Conservation (phyloP, 2,329 filamentous ascomycete genomes). For the Aspergillus fumigatus region DNA sequence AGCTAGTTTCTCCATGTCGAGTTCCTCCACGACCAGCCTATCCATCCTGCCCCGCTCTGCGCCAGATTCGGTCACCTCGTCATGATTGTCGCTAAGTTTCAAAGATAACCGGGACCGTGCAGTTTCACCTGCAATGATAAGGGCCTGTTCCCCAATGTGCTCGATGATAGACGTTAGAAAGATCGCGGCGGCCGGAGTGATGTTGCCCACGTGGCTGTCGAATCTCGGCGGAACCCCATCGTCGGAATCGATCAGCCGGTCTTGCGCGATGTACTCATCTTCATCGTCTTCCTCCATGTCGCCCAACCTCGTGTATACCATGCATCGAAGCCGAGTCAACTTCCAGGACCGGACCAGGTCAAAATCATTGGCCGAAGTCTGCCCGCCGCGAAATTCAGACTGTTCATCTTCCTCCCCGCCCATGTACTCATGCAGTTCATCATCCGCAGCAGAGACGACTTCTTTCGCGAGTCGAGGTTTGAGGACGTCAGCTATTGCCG, state of each 20-base stretch:
- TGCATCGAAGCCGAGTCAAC: conserved; percentile 83
- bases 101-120: conserved; percentile 49
- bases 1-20: conserved; percentile 89
- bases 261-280: conserved; percentile 78
- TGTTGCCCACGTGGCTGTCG: conserved; percentile 55
- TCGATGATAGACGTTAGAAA: conserved; percentile 94
- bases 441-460: conserved; percentile 75
- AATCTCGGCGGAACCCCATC: conserved; percentile 55
- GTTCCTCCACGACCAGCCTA: conserved; percentile 77
- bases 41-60: conserved; percentile 47
- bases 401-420: conserved; percentile 75
- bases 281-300: conserved; percentile 98
- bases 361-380: conserved; percentile 59
- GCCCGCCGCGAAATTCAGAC: conserved; percentile 52
- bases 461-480: conserved; percentile 85
- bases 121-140: conserved; percentile 82
- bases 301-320: conserved; percentile 95
- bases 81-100: conserved; percentile 49
- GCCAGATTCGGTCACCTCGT: conserved; percentile 49
- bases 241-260: conserved; percentile 58
- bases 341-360: conserved; percentile 95
- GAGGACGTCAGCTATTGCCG: conserved; percentile 79
- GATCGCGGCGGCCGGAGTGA: conserved; percentile 89
- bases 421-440: conserved; percentile 82
- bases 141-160: conserved; percentile 84